Conservation (phyloP, 164 flowering plant species). For the Cinnamomum micranthum region DNA sequence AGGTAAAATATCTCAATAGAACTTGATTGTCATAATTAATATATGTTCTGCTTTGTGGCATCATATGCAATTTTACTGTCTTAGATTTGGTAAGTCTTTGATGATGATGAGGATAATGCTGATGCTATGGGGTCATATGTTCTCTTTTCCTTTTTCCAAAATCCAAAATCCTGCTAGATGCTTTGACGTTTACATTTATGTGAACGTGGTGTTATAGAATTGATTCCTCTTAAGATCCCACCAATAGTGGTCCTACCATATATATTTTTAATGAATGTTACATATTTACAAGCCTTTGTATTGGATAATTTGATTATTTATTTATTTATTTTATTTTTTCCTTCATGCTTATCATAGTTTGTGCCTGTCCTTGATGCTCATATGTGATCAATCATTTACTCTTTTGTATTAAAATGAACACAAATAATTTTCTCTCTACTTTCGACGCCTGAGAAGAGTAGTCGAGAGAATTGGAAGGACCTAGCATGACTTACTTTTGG, state of each 20-base stretch:
- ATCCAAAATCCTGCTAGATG: not conserved
- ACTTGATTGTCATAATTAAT: not conserved
- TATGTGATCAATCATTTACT: no score
- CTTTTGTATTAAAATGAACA: no score
- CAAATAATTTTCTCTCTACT: no score
- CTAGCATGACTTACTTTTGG: no score
- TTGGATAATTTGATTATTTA: no score
- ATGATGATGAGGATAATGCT: not conserved
- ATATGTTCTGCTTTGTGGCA: not conserved
- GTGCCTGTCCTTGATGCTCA: no score
- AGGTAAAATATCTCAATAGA: conserved; percentile 32
- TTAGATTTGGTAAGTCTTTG: not conserved
- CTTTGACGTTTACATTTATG: not conserved
- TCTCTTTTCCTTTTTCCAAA: not conserved
- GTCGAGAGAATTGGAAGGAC: no score
- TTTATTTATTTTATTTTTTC: no score
- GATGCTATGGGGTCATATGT: not conserved
- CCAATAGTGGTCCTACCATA: not conserved
- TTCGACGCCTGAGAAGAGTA: no score
- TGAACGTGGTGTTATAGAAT: not conserved
- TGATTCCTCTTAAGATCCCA: not conserved
- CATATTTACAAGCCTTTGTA: not conserved
- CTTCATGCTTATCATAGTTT: no score
- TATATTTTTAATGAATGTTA: not conserved
- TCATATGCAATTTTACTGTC: not conserved